A percentile compares a stretch with the other conserved stretches of the same genome.
These are phyloP conservation scores for Agrocybe pediades DNA, from an alignment of 768 basidiomycete species.

Conservation along the genomic window DNA sequence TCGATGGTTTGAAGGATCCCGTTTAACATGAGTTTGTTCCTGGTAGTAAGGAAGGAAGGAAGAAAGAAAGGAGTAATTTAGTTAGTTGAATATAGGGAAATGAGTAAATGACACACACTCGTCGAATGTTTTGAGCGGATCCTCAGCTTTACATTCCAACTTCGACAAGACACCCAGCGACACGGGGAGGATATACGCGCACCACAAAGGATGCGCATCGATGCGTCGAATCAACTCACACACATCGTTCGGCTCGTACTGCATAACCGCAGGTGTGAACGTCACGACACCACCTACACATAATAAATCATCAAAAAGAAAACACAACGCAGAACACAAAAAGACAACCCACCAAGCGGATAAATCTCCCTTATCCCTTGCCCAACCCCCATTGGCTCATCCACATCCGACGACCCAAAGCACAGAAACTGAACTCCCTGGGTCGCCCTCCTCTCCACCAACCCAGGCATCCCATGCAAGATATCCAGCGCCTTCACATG, in stretches of 20 bases:
- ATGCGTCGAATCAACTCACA: slow-evolving; percentile 51
- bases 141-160: slow-evolving; percentile 34
- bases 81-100: background rate
- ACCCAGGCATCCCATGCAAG: slow-evolving; percentile 48
- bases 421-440: slow-evolving; percentile 57
- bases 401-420: slow-evolving; percentile 68
- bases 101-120: slow-evolving; percentile 22
- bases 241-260: slow-evolving; percentile 51
- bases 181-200: slow-evolving; percentile 64
- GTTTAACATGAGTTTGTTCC: slow-evolving; percentile 39
- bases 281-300: slow-evolving; percentile 72
- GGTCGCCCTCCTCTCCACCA: slow-evolving; percentile 47
- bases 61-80: background rate
- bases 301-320: slow-evolving; percentile 1
- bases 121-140: slow-evolving; percentile 43
- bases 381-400: slow-evolving; percentile 43
- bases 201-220: slow-evolving; percentile 66
- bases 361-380: slow-evolving; percentile 74
- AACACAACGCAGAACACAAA: background rate
- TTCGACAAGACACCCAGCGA: slow-evolving; percentile 59
- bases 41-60: too few relatives aligned
- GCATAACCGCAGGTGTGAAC: slow-evolving; percentile 63
- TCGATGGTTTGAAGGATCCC: slow-evolving; percentile 50
- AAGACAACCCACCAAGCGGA: slow-evolving; percentile 54
- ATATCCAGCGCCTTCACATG: slow-evolving; percentile 58